Conservation (phyloP, 1,284 basidiomycete species). For the Heterobasidion annosum region DNA sequence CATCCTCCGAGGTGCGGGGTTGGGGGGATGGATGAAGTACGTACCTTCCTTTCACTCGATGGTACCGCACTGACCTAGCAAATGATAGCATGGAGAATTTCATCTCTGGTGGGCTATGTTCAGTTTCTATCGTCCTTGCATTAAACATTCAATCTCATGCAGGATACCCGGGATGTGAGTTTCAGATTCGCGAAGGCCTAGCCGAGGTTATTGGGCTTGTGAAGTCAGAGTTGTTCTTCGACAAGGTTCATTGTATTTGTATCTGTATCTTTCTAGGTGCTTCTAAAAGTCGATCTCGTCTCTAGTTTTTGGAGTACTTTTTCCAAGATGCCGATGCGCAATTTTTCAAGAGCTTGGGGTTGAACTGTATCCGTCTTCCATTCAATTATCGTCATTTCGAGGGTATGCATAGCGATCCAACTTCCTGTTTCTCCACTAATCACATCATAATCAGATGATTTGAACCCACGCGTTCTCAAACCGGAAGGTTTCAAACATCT, state of each 20-base stretch:
- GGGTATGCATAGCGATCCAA: constrained; percentile 21
- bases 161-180: constrained; percentile 54
- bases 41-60: constrained; percentile 13
- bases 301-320: constrained; percentile 66
- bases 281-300: not conserved
- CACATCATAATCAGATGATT: constrained; percentile 18
- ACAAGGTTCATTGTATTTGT: constrained; percentile 38
- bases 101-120: constrained; percentile 31
- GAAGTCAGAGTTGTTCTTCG: constrained; percentile 72
- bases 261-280: too few species aligned
- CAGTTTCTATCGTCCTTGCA: not conserved
- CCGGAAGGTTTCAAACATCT: constrained; percentile 54
- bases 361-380: constrained; percentile 65
- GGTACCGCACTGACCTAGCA: not conserved
- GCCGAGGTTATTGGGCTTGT: constrained; percentile 56
- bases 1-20: constrained; percentile 55
- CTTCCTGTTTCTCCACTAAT: not conserved
- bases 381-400: constrained; percentile 66
- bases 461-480: constrained; percentile 56
- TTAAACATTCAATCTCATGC: not conserved
- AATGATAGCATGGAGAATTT: constrained; percentile 51
- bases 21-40: constrained; percentile 67
- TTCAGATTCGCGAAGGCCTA: constrained; percentile 60
- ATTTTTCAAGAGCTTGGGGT: constrained; percentile 60
- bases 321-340: constrained; percentile 60